phyloP scores from a whole-genome alignment of 2,329 filamentous ascomycete species.

The Botrytis fabae region DNA sequence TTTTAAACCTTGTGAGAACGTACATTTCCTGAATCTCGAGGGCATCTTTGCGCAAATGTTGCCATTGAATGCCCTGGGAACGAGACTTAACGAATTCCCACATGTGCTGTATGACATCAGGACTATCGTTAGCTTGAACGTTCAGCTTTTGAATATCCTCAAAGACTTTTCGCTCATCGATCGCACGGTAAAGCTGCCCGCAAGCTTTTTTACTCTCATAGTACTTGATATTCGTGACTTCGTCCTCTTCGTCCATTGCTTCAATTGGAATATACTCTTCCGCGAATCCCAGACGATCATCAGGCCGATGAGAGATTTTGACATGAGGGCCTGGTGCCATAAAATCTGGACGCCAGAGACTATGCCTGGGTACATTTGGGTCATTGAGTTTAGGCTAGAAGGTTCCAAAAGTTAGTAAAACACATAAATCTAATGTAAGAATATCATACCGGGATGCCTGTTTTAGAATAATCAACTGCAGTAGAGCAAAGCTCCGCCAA shows the following conservation, averaged over 20 bases:
- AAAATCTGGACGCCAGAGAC: slow-evolving; percentile 50
- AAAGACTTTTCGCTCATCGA: slow-evolving; percentile 70
- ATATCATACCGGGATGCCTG: slow-evolving; percentile 57
- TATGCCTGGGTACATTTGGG: slow-evolving; percentile 34
- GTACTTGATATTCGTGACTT: slow-evolving; percentile 53
- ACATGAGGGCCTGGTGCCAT: slow-evolving; percentile 52
- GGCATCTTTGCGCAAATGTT: slow-evolving; percentile 43
- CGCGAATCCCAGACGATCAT: slow-evolving; percentile 24
- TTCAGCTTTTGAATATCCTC: slow-evolving; percentile 32
- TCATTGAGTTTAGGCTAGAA: slow-evolving; percentile 34
- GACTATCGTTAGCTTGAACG: background rate
- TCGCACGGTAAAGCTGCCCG: slow-evolving; percentile 67
- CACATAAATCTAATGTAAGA: background rate
- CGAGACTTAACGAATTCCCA: slow-evolving; percentile 45
- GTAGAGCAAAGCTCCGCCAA: slow-evolving; percentile 67
- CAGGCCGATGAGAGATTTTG: slow-evolving; percentile 43
- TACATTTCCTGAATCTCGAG: slow-evolving; percentile 50
- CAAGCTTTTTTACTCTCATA: slow-evolving; percentile 70
- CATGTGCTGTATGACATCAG: slow-evolving; percentile 39
- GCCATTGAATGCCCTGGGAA: slow-evolving; percentile 42
- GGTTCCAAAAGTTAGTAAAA: background rate
- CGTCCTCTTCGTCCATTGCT: slow-evolving; percentile 49
- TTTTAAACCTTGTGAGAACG: slow-evolving; percentile 23
- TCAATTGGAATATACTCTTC: slow-evolving; percentile 18
- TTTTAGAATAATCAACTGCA: slow-evolving; percentile 76